Evolutionary conservation across 73 alveolate genomes (phyloP).

Genomic region (Loxodes magnus): DNA sequence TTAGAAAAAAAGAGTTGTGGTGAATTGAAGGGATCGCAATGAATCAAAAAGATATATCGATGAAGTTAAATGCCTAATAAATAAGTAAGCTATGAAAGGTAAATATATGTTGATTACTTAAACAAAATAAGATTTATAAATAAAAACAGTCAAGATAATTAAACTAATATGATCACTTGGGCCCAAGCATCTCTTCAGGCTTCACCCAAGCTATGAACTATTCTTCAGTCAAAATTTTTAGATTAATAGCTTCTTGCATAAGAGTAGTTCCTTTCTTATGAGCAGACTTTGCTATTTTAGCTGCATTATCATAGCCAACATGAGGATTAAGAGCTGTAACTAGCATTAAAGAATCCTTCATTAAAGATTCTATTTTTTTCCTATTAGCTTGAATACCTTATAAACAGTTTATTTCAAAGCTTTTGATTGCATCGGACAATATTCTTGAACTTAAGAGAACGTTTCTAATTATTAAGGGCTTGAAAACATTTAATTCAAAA

Average conservation of each 20-base stretch:
- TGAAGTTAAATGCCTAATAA: too few relatives aligned
- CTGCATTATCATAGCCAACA: constrained; percentile 1
- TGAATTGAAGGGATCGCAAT: too few relatives aligned
- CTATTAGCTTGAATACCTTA: constrained; percentile 40
- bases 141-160: too few relatives aligned
- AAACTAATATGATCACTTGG: too few relatives aligned
- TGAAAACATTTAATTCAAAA: constrained; percentile 96
- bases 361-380: neutral
- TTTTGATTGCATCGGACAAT: constrained; percentile 65
- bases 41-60: too few relatives aligned
- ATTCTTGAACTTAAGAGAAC: constrained; percentile 78
- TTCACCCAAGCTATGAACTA: constrained; percentile 48
- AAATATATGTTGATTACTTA: too few relatives aligned
- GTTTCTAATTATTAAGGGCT: constrained; percentile 89
- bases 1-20: too few relatives aligned
- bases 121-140: too few relatives aligned
- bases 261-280: constrained; percentile 72
- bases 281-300: neutral
- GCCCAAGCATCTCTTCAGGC: constrained; percentile 67
- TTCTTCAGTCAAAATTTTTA: constrained; percentile 50
- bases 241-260: constrained; percentile 60
- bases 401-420: constrained; percentile 62
- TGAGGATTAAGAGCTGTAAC: neutral
- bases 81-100: too few relatives aligned
- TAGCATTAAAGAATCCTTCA: neutral